These are phyloP conservation scores for Microsporum ferrugineum DNA, from an alignment of 2,329 filamentous ascomycete genomes.

Conservation along the genomic window DNA sequence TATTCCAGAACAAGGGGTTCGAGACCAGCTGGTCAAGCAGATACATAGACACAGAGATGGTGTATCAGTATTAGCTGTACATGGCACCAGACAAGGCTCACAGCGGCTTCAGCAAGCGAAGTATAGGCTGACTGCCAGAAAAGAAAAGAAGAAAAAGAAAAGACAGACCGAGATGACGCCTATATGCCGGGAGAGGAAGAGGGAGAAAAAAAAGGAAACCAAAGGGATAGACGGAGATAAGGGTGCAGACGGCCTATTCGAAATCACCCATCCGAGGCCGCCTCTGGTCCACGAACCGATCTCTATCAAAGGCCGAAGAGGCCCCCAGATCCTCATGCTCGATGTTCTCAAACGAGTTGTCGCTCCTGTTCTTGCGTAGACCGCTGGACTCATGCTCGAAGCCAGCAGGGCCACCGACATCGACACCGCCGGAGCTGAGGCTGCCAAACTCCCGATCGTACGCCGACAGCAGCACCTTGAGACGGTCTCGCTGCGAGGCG, in stretches of 20 bases:
- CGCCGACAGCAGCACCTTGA: slow-evolving; percentile 62
- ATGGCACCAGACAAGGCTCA: too few species aligned
- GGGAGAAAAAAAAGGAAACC: too few species aligned
- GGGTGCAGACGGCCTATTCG: neutral
- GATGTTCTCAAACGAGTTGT: slow-evolving; percentile 81
- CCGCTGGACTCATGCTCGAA: slow-evolving; percentile 20
- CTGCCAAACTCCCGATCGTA: slow-evolving; percentile 67
- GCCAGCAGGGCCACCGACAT: slow-evolving; percentile 32
- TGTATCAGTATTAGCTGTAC: too few species aligned
- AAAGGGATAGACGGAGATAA: neutral
- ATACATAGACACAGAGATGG: too few species aligned
- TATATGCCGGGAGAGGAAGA: neutral
- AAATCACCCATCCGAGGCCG: slow-evolving; percentile 3
- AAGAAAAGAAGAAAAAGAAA: neutral
- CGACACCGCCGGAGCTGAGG: slow-evolving; percentile 31
- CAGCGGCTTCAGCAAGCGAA: too few species aligned
- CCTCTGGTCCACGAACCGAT: slow-evolving; percentile 1
- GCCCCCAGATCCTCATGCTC: slow-evolving; percentile 52
- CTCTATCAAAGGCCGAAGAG: slow-evolving; percentile 9
- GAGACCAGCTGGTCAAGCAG: too few species aligned
- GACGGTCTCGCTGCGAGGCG: slow-evolving; percentile 62
- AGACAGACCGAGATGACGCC: neutral
- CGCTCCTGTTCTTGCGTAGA: slow-evolving; percentile 70
- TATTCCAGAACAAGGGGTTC: too few species aligned
- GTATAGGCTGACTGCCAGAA: neutral